Base-by-base conservation (phyloP, 192 early-diverging fungal genomes). In the Coemansia sp. region DNA sequence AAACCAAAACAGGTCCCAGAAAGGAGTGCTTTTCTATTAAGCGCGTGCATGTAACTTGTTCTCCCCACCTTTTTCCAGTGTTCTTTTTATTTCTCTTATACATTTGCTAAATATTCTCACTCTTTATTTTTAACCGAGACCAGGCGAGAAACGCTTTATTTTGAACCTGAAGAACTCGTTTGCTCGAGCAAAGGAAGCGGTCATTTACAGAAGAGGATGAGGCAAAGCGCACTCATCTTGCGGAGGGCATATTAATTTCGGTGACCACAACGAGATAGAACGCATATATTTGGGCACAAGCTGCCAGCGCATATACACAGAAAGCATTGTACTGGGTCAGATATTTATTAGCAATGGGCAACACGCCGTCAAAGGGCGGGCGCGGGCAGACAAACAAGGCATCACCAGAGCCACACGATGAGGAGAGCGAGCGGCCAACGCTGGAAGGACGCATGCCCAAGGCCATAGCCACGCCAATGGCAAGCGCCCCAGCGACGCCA, bases 291-390 rank as follows among this genome's bases (percentile, higher is more conserved):
- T 43, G 29, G 29, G 29, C 29, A 32, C 29, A 32, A 6, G 29
- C 29, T 6, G 5, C 27, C 27, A 27, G 27, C 27, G 27, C 27
- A 27, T 27, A 41, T 12, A 41, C 8, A 14, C 39, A 48, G 45
- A 3, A n/a, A 12, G 14, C 45, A 48, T 48, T 17, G n/a, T 5
- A 48, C 15, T 17, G 45, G 41, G 15, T 2, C 41, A 15, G 41
- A 14, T 14, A 15, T 49, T 7, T 49, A 15, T 17, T 6, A 19
- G 45, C 21, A 27, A 79, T 79, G 76, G 76, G 76, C 22, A 79
- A 79, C 68, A 49, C 71, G 39, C 76, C 76, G 17, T 79, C 76
- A 25, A 79, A 79, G 62, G 62, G 45, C 47, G 50, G 61, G 17
- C 69, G 66, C 65, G 21, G 71, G 55, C 76, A 54, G 59, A 17